Base-by-base conservation (phyloP, 257 asterid species). In the Salvia splendens region DNA sequence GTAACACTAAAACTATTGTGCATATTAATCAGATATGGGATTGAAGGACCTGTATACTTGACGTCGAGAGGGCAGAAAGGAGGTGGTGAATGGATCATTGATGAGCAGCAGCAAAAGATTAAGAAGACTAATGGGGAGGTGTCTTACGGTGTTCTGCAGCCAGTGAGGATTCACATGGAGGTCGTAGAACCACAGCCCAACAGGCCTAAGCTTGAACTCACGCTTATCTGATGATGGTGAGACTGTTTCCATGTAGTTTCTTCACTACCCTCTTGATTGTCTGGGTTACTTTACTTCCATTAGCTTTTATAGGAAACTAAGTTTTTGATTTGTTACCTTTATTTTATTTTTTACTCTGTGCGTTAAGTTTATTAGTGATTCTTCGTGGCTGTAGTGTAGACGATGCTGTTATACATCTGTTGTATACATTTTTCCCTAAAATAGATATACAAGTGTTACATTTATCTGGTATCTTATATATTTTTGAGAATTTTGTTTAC, bases 111-210 rank as follows among this genome's bases (percentile, higher is more conserved):
- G 66, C 96, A 93, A 78, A 83, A 73, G 83, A 78, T 93, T 32
- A 87, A 70, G 52, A 93, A 83, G 79, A 49, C 61, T 3, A 76
- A 79, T 43, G 88, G 84, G 9, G 76, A 85, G 58, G 77, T 65
- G 50, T 78, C 87, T 12, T 93, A 86, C 54, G 85, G 97, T 40
- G 89, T 90, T 68, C 80, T 93, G 61, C 94, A 89, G 74, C 82
- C 86, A 0, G 96, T 93, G 77, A 82, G 66, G 66, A 81, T 93
- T 76, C 97, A 88, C 72, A 77, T 93, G 91, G 96, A 93, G 76
- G 99, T 93, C 38, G 92, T 84, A 8, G 94, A 86, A 83, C 96
- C 94, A 8, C 97, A 93, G 77, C 98, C 98, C n/a, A 84, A 89
- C 79, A 77, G 98, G 77, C 97, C 97, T 3, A 88, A 89, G 74